Base-by-base conservation (phyloP, 2,329 filamentous ascomycete genomes). In the Fusarium tjaetaba region DNA sequence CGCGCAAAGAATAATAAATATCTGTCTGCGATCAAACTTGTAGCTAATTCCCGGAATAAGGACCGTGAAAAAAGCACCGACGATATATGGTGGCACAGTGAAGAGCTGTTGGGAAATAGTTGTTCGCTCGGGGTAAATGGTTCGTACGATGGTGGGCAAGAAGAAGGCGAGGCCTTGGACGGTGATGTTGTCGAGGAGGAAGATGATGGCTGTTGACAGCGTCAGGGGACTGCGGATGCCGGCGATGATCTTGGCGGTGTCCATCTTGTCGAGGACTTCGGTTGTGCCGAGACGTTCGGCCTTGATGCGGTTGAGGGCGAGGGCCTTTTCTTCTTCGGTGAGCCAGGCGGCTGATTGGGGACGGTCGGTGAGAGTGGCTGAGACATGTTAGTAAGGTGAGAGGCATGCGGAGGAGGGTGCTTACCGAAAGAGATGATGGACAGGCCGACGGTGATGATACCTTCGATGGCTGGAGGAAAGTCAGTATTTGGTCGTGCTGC, bases 151-250 rank as follows among this genome's bases (percentile, higher is more conserved):
- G 0, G 91, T 94, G 0, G 92, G 92, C 0, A 88, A 82, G 82
- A 94, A 94, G 85, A 93, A 93, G 5, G 89, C 89, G 4, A 94
- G 84, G 8, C 92, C 92, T 77, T 93, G 91, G 3, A 94, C 92
- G 0, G 92, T 94, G 78, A 94, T 89, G 80, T 91, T 92, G 84
- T 90, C 85, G 65, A 92, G 85, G 3, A 92, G 81, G 81, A 92
- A 92, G 71, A 92, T 87, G 71, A 89, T 80, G 0, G 88, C 80
- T 0, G 87, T 91, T 1, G 81, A 66, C 7, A 84, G 64, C 6
- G 80, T 81, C 14, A 92, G 86, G 0, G 92, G 92, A 72, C 86
- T 90, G 78, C 90, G 86, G 72, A 93, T 90, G 13, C 92, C 92
- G 9, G 85, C 85, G 45, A 89, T 76, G 1, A 89, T 84, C 82